Percentiles rank a stretch among this genome's conserved stretches.
phyloP scores from a whole-genome alignment of 352 stramenopile genomes.

The Phytophthora pluvialis region DNA sequence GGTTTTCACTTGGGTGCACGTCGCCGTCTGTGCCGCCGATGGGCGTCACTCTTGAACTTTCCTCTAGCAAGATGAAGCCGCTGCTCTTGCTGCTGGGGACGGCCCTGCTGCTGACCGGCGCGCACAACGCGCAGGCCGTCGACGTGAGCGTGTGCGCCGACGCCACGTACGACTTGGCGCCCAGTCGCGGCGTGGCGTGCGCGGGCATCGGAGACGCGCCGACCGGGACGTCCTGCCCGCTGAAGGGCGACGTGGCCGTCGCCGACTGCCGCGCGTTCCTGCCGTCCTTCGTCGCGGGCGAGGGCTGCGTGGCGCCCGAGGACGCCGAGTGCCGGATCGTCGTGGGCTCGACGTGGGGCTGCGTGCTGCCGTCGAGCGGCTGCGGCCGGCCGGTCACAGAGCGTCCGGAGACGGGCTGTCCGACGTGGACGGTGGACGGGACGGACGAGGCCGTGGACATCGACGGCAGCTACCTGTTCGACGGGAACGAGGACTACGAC shows the following conservation, averaged over 20 bases:
- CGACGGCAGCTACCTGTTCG: conserved; percentile 23
- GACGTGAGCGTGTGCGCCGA: conserved; percentile 66
- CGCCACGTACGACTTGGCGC: conserved; percentile 58
- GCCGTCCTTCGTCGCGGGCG: conserved; percentile 39
- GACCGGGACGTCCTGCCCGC: conserved; percentile 44
- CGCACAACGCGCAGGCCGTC: not conserved
- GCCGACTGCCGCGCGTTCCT: conserved; percentile 50
- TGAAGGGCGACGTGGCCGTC: conserved; percentile 46
- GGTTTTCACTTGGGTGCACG: conserved; percentile 17
- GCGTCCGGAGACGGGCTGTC: conserved; percentile 5
- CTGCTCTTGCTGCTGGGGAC: not conserved
- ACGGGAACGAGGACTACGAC: conserved; percentile 31
- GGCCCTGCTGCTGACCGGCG: not conserved
- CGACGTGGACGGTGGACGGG: conserved; percentile 20
- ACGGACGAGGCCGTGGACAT: conserved; percentile 16
- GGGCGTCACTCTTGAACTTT: conserved; percentile 19
- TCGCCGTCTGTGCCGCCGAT: not conserved
- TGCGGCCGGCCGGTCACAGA: conserved; percentile 8
- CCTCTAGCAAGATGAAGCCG: conserved; percentile 3
- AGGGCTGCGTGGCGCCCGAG: conserved; percentile 34
- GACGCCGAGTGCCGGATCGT: conserved; percentile 39
- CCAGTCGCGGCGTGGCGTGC: conserved; percentile 41
- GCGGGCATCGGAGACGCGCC: conserved; percentile 41
- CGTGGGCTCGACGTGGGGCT: conserved; percentile 36
- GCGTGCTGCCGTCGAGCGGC: conserved; percentile 40